Evolutionary conservation across 768 basidiomycete genomes (phyloP).

Genomic region (Kondoa subrosea): DNA sequence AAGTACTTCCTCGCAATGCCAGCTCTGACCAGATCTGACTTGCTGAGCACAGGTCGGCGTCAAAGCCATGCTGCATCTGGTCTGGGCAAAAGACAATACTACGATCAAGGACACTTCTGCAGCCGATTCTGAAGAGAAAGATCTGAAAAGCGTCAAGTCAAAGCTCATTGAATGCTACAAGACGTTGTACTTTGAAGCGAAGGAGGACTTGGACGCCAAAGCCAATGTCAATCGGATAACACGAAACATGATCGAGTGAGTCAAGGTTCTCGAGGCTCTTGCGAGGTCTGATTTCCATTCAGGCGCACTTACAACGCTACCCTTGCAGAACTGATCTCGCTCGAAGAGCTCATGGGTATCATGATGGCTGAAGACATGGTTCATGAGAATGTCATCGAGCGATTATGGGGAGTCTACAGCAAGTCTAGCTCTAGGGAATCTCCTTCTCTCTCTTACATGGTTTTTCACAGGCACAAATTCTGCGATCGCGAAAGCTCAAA

Average conservation of each 20-base stretch:
- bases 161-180: conserved; percentile 77
- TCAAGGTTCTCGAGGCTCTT: not conserved
- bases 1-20: conserved; percentile 36
- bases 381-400: conserved; percentile 64
- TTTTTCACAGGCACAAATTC: conserved; percentile 51
- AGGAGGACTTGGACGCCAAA: conserved; percentile 50
- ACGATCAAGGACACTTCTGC: conserved; percentile 38
- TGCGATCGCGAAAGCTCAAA: conserved; percentile 59
- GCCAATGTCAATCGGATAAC: conserved; percentile 79
- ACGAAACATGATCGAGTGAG: conserved; percentile 92
- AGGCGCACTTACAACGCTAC: conserved; percentile 85
- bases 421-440: conserved; percentile 30
- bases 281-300: conserved; percentile 7
- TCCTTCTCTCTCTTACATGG: not conserved
- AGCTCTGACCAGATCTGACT: conserved; percentile 14
- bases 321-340: conserved; percentile 79
- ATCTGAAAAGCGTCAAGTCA: conserved; percentile 73
- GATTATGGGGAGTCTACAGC: conserved; percentile 96
- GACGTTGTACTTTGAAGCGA: conserved; percentile 68
- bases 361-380: conserved; percentile 84
- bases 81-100: conserved; percentile 89
- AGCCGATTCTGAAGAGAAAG: conserved; percentile 44
- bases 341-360: conserved; percentile 90
- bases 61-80: conserved; percentile 88
- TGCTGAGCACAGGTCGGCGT: conserved; percentile 54